phyloP scores from a whole-genome alignment of 2,329 filamentous ascomycete genomes.

The Alternaria tenuissima region DNA sequence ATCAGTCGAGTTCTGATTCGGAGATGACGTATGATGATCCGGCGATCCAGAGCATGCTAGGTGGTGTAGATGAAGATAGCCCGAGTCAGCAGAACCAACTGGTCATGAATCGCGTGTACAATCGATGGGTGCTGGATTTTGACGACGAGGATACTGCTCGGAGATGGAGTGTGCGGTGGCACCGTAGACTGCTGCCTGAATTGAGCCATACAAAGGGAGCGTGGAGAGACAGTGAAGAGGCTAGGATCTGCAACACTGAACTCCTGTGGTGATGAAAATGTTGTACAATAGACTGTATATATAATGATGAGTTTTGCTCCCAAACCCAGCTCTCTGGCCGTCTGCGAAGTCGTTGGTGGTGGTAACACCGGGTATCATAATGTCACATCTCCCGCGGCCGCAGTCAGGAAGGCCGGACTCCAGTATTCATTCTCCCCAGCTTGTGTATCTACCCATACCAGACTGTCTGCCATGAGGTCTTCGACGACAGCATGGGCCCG shows the following conservation, averaged over 20 bases:
- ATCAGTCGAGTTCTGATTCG: background rate
- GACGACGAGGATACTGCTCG: conserved; percentile 62
- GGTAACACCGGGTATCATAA: conserved; percentile 27
- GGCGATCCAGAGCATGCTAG: conserved; percentile 24
- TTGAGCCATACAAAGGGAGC: conserved; percentile 15
- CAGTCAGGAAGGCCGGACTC: conserved; percentile 77
- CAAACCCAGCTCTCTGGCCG: background rate
- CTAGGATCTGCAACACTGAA: conserved; percentile 56
- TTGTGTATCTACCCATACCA: conserved; percentile 95
- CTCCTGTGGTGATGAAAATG: conserved; percentile 56
- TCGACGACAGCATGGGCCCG: conserved; percentile 89
- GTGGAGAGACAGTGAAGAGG: conserved; percentile 48
- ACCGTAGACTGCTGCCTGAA: conserved; percentile 56
- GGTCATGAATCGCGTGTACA: conserved; percentile 49
- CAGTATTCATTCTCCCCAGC: conserved; percentile 91
- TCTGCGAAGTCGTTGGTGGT: conserved; percentile 1
- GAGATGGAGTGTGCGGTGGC: conserved; percentile 62
- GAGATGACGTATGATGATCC: conserved; percentile 26
- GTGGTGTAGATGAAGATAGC: conserved; percentile 12
- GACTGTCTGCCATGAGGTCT: conserved; percentile 84
- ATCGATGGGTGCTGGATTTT: conserved; percentile 65
- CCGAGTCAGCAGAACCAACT: conserved; percentile 33
- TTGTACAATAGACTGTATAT: conserved; percentile 1
- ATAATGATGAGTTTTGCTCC: background rate
- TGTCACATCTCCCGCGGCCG: conserved; percentile 9